Evolutionary conservation across 805 yeast genomes (phyloP), one percentile per base, ranked within the genome.

Genomic region (Blastobotrys parvus): DNA sequence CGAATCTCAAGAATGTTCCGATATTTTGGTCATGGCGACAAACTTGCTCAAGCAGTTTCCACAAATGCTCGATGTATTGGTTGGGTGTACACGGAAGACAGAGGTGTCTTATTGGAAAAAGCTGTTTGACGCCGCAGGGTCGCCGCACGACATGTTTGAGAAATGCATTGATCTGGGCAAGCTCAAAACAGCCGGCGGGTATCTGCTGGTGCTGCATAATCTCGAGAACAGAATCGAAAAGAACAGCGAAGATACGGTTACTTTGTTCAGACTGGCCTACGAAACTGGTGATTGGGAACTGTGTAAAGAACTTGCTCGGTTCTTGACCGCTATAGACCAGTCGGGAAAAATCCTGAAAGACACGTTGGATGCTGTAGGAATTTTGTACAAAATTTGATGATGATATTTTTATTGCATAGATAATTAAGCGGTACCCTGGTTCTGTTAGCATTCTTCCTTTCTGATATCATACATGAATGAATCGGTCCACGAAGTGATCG

Each of bases 401-500:
- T 11, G 7, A 25, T 11, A 11, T 25, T 25, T 25, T 25, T 25
- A 8, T 25, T n/a, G n/a, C n/a, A n/a, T n/a, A n/a, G n/a, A n/a
- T n/a, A n/a, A n/a, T n/a, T n/a, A n/a, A n/a, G n/a, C n/a, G n/a
- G n/a, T n/a, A n/a, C n/a, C n/a, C n/a, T n/a, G n/a, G n/a, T n/a
- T n/a, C n/a, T n/a, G 11, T 13, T 31, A 8, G 7, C 8, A 11
- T n/a, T 18, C 20, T 18, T 32, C 35, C 5, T 15, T 32, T 5
- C 4, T 5, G 6, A n/a, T 18, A 3, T n/a, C 29, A 25, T 25
- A 25, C 29, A 25, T 25, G 29, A 25, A 25, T 51, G 71, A 85
- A 85, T 62, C 79, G 80, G 64, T 77, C 77, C 41, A 84, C 76
- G 58, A 85, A 85, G 54, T 70, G 71, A 58, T 78, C 74, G 56